phyloP scores from a whole-genome alignment of 202 grass and related monocot genomes.

The Brachypodium distachyon region DNA sequence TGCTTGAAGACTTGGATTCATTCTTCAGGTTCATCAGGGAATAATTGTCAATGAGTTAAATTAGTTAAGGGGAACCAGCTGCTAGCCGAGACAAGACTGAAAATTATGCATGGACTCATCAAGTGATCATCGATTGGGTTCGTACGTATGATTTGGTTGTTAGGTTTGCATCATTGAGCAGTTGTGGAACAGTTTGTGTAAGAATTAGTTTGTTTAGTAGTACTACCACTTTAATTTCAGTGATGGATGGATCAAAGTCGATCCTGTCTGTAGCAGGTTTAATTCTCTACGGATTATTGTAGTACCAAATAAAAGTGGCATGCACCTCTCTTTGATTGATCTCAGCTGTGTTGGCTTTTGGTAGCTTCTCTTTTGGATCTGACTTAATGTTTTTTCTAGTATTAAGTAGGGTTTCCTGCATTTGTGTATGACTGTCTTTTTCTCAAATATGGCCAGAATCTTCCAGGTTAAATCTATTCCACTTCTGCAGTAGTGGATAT shows the following conservation, averaged over 20 bases:
- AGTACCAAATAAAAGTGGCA: constrained; percentile 45
- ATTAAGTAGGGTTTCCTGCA: constrained; percentile 30
- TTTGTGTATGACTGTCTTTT: constrained; percentile 22
- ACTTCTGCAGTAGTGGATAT: constrained; percentile 15
- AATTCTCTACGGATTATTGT: constrained; percentile 25
- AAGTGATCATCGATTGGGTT: not conserved
- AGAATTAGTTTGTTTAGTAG: constrained; percentile 19
- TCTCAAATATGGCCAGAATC: constrained; percentile 13
- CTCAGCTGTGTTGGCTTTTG: not conserved
- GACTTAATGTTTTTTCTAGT: constrained; percentile 24
- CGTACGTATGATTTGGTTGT: constrained; percentile 42
- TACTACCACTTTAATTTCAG: constrained; percentile 9
- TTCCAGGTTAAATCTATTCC: constrained; percentile 19
- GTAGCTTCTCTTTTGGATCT: constrained; percentile 19
- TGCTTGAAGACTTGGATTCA: constrained; percentile 56
- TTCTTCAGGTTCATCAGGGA: constrained; percentile 55
- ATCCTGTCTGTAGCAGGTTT: constrained; percentile 39
- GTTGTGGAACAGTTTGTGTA: constrained; percentile 36
- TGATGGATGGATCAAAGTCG: constrained; percentile 36
- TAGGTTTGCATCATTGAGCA: constrained; percentile 43
- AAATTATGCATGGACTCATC: constrained; percentile 4
- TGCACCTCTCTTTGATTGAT: constrained; percentile 26
- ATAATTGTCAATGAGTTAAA: not conserved
- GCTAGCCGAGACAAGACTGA: not conserved
- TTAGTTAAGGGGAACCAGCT: constrained; percentile 4